Evolutionary conservation across 345 rosid genomes (phyloP).

Genomic region (Pistacia atlantica): DNA sequence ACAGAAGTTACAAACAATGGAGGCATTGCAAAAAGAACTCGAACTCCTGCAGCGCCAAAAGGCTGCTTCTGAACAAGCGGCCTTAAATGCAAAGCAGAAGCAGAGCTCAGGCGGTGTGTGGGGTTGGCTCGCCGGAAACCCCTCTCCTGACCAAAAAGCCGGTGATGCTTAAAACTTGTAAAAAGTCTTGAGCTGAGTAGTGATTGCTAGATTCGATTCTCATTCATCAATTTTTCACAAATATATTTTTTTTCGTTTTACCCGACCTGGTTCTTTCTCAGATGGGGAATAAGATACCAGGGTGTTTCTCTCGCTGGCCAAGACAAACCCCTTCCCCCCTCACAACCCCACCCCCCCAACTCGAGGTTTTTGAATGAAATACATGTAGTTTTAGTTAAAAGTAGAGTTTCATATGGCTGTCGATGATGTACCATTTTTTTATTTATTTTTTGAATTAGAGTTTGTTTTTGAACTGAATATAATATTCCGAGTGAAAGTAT

Average conservation of each 20-base stretch:
- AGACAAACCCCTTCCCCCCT: not conserved
- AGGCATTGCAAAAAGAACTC: constrained; percentile 81
- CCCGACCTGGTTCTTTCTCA: constrained; percentile 17
- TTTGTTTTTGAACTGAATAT: constrained; percentile 17
- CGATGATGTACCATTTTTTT: not conserved
- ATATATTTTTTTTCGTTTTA: constrained; percentile 3
- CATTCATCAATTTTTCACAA: constrained; percentile 20
- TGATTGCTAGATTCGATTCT: constrained; percentile 17
- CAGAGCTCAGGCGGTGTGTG: constrained; percentile 92
- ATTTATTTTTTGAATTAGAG: not conserved
- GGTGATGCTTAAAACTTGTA: constrained; percentile 35
- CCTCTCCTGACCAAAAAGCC: constrained; percentile 43
- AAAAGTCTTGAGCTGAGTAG: not conserved
- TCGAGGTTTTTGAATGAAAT: constrained; percentile 22
- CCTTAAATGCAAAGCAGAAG: constrained; percentile 61
- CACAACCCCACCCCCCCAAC: not conserved
- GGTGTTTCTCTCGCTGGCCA: constrained; percentile 10
- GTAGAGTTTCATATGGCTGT: constrained; percentile 2
- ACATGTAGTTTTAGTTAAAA: constrained; percentile 12
- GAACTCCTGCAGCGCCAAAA: constrained; percentile 93
- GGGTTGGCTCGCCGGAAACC: constrained; percentile 96
- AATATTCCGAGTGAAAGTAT: constrained; percentile 11
- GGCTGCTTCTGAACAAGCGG: constrained; percentile 96
- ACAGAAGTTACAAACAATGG: constrained; percentile 91
- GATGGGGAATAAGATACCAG: constrained; percentile 32